Base-by-base conservation (phyloP, 2,329 filamentous ascomycete species). In the Alternaria ethzedia region DNA sequence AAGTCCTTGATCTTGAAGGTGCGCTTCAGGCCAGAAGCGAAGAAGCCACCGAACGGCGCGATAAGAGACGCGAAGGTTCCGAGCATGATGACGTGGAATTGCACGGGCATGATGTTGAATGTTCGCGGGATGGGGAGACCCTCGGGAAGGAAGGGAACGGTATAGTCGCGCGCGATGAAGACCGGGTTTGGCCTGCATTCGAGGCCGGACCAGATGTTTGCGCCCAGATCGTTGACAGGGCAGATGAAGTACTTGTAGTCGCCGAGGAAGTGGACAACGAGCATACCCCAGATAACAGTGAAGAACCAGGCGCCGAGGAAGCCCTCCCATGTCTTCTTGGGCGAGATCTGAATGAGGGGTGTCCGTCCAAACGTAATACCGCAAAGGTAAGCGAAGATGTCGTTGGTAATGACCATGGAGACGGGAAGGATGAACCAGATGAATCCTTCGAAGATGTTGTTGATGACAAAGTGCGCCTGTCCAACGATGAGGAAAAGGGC, bases 1-100 rank as follows among this genome's bases (percentile, higher is more conserved):
- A 99, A 99, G 83, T 99, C 96, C 86, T 99, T 99, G 86, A 99
- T 96, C 84, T 99, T 98, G 85, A 99, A 99, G 5, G 95, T 97
- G 28, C 96, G 92, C 87, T 99, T 99, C 61, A 99, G 87, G 1
- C 96, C 96, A 3, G 94, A 97, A 5, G 96, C 96, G 79, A 99
- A 99, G 87, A 99, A 99, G 28, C 96, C 96, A 60, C 96, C 96
- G 75, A 99, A 99, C 3, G 96, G 96, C 9, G 96, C 96, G 73
- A 99, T 97, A 41, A 99, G 87, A 5, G 95, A 98, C 50, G 96
- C 96, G 75, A 99, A 99, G 1, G 94, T 94, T 15, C 93, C 93
- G 74, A 98, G 90, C 56, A 93, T 87, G 58, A 98, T 86, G 70
- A 97, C 91, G 82, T 99, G 96, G 77, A 97, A 90, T 80, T 98